phyloP scores from a whole-genome alignment of 352 stramenopile genomes.

The Phytopythium ostracodes region DNA sequence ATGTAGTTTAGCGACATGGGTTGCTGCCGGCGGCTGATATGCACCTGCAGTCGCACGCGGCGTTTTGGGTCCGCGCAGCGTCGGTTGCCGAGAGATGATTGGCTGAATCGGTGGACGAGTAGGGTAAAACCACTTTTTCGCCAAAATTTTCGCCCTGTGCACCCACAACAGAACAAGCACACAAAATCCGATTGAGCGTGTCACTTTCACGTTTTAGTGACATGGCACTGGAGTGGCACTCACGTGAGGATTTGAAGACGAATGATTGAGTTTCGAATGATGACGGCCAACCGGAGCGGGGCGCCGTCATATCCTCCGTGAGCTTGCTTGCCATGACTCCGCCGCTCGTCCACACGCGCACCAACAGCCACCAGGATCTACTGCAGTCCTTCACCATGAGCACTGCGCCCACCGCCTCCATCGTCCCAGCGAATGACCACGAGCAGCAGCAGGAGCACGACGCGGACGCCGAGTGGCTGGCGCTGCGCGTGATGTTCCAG shows the following conservation, averaged over 20 bases:
- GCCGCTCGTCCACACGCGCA: neutral
- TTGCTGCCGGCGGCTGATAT: neutral
- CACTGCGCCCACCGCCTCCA: neutral
- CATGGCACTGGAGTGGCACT: too few relatives aligned
- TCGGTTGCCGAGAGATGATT: neutral
- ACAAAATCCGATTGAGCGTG: neutral
- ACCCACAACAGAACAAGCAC: too few relatives aligned
- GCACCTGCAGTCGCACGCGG: neutral
- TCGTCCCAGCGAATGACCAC: neutral
- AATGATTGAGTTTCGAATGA: too few relatives aligned
- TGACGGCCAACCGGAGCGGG: too few relatives aligned
- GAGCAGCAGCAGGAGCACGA: slow-evolving; percentile 2
- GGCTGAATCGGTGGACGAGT: neutral
- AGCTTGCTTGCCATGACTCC: too few relatives aligned
- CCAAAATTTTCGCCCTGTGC: neutral
- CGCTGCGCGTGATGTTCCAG: slow-evolving; percentile 28
- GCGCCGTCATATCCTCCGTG: too few relatives aligned
- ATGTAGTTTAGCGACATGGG: neutral
- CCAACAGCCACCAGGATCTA: too few relatives aligned
- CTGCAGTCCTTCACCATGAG: neutral
- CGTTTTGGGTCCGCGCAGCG: neutral
- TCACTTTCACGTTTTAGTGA: neutral
- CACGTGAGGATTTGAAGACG: too few relatives aligned
- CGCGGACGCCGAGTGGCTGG: slow-evolving; percentile 22
- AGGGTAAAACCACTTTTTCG: neutral